These are phyloP conservation scores for Kandelia obovata DNA, from an alignment of 345 rosid species.

Conservation along the genomic window DNA sequence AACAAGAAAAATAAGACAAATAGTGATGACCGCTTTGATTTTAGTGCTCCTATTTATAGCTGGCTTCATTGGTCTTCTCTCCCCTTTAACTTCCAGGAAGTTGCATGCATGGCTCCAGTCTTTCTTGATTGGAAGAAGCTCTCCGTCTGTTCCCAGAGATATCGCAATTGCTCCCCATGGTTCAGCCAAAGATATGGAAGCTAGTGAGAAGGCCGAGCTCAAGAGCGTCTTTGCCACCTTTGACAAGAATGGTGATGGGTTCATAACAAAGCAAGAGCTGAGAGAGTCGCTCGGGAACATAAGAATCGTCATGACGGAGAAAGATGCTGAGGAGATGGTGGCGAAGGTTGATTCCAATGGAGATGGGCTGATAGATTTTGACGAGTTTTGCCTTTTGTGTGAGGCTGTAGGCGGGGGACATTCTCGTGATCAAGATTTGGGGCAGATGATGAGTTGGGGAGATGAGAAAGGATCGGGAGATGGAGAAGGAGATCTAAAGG, in stretches of 20 bases:
- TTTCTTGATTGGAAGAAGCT: conserved; percentile 2
- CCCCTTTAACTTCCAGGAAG: conserved; percentile 33
- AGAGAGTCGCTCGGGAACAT: conserved; percentile 28
- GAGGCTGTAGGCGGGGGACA: not conserved
- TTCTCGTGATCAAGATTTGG: not conserved
- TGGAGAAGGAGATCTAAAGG: conserved; percentile 20
- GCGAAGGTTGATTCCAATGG: conserved; percentile 29
- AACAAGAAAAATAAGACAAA: not conserved
- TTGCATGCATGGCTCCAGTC: conserved; percentile 29
- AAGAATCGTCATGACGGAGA: conserved; percentile 24
- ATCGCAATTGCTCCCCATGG: not conserved
- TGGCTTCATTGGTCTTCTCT: conserved; percentile 34
- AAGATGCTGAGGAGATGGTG: conserved; percentile 28
- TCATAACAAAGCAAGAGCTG: conserved; percentile 27
- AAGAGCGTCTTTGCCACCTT: conserved; percentile 27
- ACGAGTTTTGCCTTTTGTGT: conserved; percentile 26
- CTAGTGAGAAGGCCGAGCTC: conserved; percentile 14
- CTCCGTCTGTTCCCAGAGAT: not conserved
- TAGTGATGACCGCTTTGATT: conserved; percentile 28
- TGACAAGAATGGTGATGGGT: conserved; percentile 36
- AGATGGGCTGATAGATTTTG: conserved; percentile 30
- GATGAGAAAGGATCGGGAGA: conserved; percentile 1
- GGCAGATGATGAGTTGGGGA: not conserved
- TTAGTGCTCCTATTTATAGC: conserved; percentile 30
- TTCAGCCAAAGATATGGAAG: not conserved